Percentiles rank a stretch among this genome's conserved stretches.
Conservation (phyloP, 2,329 filamentous ascomycete species). For the Coleophoma cylindrospora region DNA sequence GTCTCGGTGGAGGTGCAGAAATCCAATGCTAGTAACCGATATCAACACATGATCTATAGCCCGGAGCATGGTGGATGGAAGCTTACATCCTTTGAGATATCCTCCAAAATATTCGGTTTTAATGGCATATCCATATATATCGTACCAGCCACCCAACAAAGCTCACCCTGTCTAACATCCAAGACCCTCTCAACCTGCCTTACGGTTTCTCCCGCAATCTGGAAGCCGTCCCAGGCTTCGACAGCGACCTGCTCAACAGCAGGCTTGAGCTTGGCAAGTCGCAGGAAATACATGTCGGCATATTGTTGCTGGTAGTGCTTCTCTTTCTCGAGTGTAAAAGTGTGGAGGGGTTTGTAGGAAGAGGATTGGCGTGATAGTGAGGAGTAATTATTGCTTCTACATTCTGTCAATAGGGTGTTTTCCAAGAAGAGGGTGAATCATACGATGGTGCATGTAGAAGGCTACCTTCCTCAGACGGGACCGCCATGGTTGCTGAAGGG, state of each 20-base stretch:
- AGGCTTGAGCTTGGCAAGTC: slow-evolving; percentile 82
- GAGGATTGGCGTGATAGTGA: slow-evolving; percentile 49
- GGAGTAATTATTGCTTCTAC: slow-evolving; percentile 14
- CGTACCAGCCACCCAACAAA: slow-evolving; percentile 93
- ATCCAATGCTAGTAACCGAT: slow-evolving; percentile 68
- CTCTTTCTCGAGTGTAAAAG: slow-evolving; percentile 66
- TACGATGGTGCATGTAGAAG: slow-evolving; percentile 46
- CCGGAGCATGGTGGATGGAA: not conserved
- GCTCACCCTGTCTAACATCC: slow-evolving; percentile 89
- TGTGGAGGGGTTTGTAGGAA: slow-evolving; percentile 68
- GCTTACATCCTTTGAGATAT: slow-evolving; percentile 84
- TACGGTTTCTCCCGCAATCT: slow-evolving; percentile 72
- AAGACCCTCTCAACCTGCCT: slow-evolving; percentile 80
- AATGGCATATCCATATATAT: slow-evolving; percentile 96
- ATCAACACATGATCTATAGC: slow-evolving; percentile 5
- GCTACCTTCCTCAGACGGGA: slow-evolving; percentile 21
- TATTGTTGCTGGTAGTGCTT: slow-evolving; percentile 90
- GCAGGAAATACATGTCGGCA: slow-evolving; percentile 95
- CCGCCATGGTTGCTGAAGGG: slow-evolving; percentile 13
- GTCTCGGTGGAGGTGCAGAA: slow-evolving; percentile 68
- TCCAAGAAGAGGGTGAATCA: slow-evolving; percentile 16
- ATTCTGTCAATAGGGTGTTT: slow-evolving; percentile 2
- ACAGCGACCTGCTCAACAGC: slow-evolving; percentile 69
- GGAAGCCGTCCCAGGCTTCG: slow-evolving; percentile 72
- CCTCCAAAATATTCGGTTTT: slow-evolving; percentile 93